Evolutionary conservation across 2,329 filamentous ascomycete genomes (phyloP), one percentile per base, ranked within the genome.

Genomic region (Botrytis porri): DNA sequence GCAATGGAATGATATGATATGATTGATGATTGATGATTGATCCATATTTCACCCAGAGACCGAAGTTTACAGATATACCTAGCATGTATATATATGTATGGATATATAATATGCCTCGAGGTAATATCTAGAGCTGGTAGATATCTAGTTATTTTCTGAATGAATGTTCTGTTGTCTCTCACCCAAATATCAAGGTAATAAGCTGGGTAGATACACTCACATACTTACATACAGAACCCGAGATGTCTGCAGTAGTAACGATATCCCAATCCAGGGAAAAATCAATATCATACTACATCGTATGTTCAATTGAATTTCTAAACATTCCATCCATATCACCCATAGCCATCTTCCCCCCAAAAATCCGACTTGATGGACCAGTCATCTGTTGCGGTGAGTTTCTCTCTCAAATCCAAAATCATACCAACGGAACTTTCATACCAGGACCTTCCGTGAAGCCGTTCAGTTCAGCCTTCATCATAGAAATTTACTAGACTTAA

Each of bases 371-470:
- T 9, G 22, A 48, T 25, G 8, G 22, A 48, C 45, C 45, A 25
- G 25, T 20, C 6, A 9, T 12, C 22, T 25, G 4, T 51, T 25
- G 45, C n/a, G 3, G 48, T n/a, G 4, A 14, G 3, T 14, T 14
- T 51, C 6, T n/a, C 10, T n/a, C 48, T n/a, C 48, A 51, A n/a
- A 3, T 7, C 48, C 25, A 51, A 51, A 51, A 51, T 51, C 48
- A 51, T 7, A 16, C 29, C 29, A 39, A 20, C 69, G 69, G 69
- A 71, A 65, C 59, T 64, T 64, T n/a, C 32, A 71, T 35, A 35
- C 57, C 0, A 43, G 25, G n/a, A 39, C 32, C 29, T 65, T 64
- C 69, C 69, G 69, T 54, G 41, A 70, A 61, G 37, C 25, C 37
- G 39, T 39, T 29, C n/a, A 16, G 8, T 39, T 29, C 37, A 37